Conservation (phyloP, 2,329 filamentous ascomycete genomes). For the Alternaria alternata region DNA sequence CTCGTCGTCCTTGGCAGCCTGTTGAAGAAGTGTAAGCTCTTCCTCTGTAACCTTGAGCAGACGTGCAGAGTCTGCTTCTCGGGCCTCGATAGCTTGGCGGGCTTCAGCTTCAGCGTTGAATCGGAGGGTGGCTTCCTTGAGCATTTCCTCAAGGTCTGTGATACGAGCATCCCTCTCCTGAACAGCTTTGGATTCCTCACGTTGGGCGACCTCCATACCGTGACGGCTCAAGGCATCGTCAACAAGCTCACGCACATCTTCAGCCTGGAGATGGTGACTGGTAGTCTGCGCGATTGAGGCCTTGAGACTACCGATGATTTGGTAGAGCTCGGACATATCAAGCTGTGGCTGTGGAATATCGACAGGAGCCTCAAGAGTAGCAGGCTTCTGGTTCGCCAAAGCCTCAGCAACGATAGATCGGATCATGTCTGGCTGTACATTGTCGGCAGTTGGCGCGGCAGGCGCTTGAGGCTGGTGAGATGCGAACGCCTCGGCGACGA, state of each 20-base stretch:
- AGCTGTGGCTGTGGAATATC: slow-evolving; percentile 48
- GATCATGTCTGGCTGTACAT: slow-evolving; percentile 45
- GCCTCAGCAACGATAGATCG: slow-evolving; percentile 48
- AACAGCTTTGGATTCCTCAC: slow-evolving; percentile 40
- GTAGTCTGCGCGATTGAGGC: slow-evolving; percentile 57
- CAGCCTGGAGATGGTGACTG: slow-evolving; percentile 55
- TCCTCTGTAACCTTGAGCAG: slow-evolving; percentile 60
- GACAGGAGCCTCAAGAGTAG: slow-evolving; percentile 40
- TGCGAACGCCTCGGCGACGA: slow-evolving; percentile 39
- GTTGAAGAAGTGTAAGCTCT: slow-evolving; percentile 56
- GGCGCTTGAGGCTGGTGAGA: slow-evolving; percentile 32
- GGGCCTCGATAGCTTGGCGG: slow-evolving; percentile 54
- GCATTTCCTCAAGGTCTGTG: slow-evolving; percentile 45
- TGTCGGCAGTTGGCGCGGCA: slow-evolving; percentile 29
- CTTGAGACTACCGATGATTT: slow-evolving; percentile 58
- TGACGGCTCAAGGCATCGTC: slow-evolving; percentile 50
- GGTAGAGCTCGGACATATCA: slow-evolving; percentile 55
- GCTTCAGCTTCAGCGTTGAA: slow-evolving; percentile 53
- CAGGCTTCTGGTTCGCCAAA: slow-evolving; percentile 42
- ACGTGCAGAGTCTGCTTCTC: slow-evolving; percentile 54
- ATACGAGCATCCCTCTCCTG: slow-evolving; percentile 47
- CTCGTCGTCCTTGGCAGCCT: slow-evolving; percentile 54
- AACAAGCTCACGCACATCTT: slow-evolving; percentile 51
- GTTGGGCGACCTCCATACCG: slow-evolving; percentile 38
- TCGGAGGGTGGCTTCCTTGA: slow-evolving; percentile 44